phyloP scores from a whole-genome alignment of 176 grass and related monocot genomes.

The Oryza meyeriana region DNA sequence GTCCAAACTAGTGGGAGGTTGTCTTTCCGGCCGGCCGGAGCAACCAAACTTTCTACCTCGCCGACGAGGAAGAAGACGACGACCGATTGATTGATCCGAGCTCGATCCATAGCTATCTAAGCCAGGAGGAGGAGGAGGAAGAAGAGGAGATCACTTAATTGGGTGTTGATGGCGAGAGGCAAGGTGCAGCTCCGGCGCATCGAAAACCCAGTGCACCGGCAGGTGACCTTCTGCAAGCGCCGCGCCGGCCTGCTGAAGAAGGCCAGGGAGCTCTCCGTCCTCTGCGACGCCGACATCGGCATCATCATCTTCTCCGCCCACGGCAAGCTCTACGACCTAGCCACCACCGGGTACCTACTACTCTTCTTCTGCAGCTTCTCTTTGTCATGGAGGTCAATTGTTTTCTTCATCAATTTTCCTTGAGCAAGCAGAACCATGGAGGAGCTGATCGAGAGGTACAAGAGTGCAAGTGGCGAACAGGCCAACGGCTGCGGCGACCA shows the following conservation, averaged over 20 bases:
- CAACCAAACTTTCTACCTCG: too few species aligned
- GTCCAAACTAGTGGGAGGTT: constrained; percentile 99
- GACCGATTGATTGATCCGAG: too few species aligned
- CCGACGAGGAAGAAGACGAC: too few species aligned
- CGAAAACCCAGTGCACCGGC: constrained; percentile 77
- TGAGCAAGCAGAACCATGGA: constrained; percentile 74
- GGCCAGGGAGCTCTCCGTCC: constrained; percentile 84
- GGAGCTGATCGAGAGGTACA: constrained; percentile 85
- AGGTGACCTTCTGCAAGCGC: constrained; percentile 99
- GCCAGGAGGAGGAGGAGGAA: background rate
- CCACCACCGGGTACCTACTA: constrained; percentile 66
- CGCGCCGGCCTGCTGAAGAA: constrained; percentile 91
- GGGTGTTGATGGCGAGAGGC: constrained; percentile 49
- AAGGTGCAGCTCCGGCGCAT: constrained; percentile 70
- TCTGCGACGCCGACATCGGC: constrained; percentile 86
- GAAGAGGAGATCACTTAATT: background rate
- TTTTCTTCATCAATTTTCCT: too few species aligned
- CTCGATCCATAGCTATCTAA: too few species aligned
- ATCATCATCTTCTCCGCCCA: constrained; percentile 97
- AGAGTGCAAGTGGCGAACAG: constrained; percentile 51
- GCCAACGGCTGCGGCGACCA: constrained; percentile 34
- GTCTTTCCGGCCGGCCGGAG: constrained; percentile 34
- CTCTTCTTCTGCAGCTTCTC: background rate
- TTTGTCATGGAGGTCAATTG: too few species aligned
- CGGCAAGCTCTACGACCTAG: constrained; percentile 95